A percentile compares a stretch with the other conserved stretches of the same genome.
phyloP scores from a whole-genome alignment of 352 stramenopile species.

The Phytophthora sp. region DNA sequence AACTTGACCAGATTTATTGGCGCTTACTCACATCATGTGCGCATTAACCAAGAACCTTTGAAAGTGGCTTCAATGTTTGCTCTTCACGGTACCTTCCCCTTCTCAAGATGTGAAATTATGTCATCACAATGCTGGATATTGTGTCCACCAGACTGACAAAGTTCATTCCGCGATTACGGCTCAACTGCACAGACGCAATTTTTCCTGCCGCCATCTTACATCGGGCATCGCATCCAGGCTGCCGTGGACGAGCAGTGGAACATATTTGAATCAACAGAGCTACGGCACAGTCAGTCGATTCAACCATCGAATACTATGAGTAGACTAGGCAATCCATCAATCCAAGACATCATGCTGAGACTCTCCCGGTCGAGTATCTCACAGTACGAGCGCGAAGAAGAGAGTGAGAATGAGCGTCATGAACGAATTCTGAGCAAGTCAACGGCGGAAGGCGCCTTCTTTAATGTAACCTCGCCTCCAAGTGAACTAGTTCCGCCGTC shows the following conservation, averaged over 20 bases:
- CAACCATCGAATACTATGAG: too few species aligned
- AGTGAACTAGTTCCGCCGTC: neutral
- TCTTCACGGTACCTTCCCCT: too few species aligned
- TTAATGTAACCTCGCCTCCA: neutral
- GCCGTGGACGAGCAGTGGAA: too few species aligned
- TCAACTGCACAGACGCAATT: neutral
- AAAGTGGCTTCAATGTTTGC: too few species aligned
- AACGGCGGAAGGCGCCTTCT: neutral
- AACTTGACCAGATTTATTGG: too few species aligned
- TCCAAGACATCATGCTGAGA: constrained; percentile 11
- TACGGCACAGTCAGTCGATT: too few species aligned
- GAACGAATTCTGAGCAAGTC: neutral
- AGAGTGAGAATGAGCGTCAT: neutral
- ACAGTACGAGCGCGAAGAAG: neutral
- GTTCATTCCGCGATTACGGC: neutral
- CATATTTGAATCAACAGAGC: too few species aligned
- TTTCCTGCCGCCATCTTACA: too few species aligned
- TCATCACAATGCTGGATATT: neutral
- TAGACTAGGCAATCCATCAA: constrained; percentile 7
- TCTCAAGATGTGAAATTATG: constrained; percentile 2
- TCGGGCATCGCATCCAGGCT: too few species aligned
- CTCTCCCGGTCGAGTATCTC: constrained; percentile 11
- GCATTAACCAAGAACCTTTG: too few species aligned
- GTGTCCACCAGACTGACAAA: neutral
- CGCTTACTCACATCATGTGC: too few species aligned